These are phyloP conservation scores for Leccinum subtestaceum DNA, from an alignment of 768 basidiomycete genomes.

Conservation along the genomic window DNA sequence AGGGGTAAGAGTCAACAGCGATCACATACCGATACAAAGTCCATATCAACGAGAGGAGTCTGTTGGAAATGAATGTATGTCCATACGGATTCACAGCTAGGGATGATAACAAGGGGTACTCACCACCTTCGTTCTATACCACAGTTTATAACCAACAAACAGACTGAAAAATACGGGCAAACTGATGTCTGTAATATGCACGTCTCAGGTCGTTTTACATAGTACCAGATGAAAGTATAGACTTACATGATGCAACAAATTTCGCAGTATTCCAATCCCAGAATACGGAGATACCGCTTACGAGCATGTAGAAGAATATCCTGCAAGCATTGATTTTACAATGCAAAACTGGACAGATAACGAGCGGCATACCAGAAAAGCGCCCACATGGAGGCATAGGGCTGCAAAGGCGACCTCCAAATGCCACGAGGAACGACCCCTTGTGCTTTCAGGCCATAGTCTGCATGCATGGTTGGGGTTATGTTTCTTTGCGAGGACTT, in stretches of 20 bases:
- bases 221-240: not conserved
- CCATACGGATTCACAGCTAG: not conserved
- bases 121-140: conserved; percentile 22
- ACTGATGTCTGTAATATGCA: conserved; percentile 35
- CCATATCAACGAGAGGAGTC: conserved; percentile 48
- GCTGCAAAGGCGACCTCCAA: conserved; percentile 62
- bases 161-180: conserved; percentile 41
- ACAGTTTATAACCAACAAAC: conserved; percentile 44
- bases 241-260: conserved; percentile 46
- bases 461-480: not conserved
- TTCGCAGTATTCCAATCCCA: conserved; percentile 54
- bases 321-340: not conserved
- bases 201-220: not conserved
- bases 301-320: conserved; percentile 51
- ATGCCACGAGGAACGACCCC: conserved; percentile 62
- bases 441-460: conserved; percentile 15
- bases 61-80: not conserved
- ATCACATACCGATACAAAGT: conserved; percentile 59
- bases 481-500: conserved; percentile 33
- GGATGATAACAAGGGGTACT: not conserved
- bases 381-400: conserved; percentile 69
- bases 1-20: not conserved
- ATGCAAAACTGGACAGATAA: conserved; percentile 11
- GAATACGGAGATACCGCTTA: conserved; percentile 59
- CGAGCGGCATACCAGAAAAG: conserved; percentile 55